These are phyloP conservation scores for Fusarium anguioides DNA, from an alignment of 2,329 filamentous ascomycete genomes.

Conservation along the genomic window DNA sequence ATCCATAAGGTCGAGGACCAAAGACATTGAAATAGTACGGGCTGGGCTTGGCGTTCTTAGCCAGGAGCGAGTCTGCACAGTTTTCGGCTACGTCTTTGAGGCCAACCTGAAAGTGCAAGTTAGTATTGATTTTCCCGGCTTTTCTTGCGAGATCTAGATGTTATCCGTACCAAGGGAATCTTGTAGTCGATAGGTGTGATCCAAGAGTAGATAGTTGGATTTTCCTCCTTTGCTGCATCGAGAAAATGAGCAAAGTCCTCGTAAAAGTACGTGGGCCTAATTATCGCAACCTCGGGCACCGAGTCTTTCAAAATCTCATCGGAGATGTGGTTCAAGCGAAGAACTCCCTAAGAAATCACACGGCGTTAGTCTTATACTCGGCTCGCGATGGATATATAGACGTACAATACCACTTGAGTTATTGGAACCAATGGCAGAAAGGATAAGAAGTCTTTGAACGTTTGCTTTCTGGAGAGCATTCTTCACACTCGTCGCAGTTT, in stretches of 20 bases:
- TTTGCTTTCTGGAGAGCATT: constrained; percentile 33
- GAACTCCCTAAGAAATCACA: constrained; percentile 38
- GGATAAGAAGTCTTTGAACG: constrained; percentile 39
- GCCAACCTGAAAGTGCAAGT: constrained; percentile 40
- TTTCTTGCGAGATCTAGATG: accelerated
- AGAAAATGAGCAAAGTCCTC: constrained; percentile 40
- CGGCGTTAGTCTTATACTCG: not conserved
- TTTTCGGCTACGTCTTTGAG: constrained; percentile 45
- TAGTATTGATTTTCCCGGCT: not conserved
- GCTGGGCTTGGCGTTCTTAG: constrained; percentile 3
- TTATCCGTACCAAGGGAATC: constrained; percentile 47
- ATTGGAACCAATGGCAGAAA: constrained; percentile 48
- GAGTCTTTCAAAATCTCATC: constrained; percentile 35
- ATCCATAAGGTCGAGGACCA: constrained; percentile 46
- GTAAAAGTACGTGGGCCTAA: constrained; percentile 39
- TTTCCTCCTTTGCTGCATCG: constrained; percentile 35
- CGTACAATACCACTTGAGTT: constrained; percentile 47
- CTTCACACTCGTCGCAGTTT: constrained; percentile 31
- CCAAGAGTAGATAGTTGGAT: constrained; percentile 42
- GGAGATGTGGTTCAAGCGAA: constrained; percentile 39
- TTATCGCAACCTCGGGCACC: constrained; percentile 34
- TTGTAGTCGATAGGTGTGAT: constrained; percentile 45
- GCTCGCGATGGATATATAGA: not conserved
- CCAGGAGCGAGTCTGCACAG: constrained; percentile 43
- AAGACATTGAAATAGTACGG: constrained; percentile 42